A percentile compares a stretch with the other conserved stretches of the same genome.
Evolutionary conservation across 1,284 basidiomycete genomes (phyloP).

Genomic region (Tylopilus sp.): DNA sequence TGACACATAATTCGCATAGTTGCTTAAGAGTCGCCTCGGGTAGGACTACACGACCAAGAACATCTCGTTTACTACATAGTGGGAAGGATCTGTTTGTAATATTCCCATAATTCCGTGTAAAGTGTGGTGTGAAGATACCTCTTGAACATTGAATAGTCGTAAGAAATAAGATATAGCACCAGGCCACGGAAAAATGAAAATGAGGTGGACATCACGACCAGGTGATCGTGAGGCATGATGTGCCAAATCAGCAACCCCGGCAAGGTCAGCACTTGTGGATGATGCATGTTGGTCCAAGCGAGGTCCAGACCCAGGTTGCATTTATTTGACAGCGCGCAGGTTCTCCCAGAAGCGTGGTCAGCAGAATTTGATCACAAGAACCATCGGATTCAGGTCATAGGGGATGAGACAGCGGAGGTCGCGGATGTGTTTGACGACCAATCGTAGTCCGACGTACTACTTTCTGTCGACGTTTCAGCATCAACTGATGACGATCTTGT

Average conservation of each 20-base stretch:
- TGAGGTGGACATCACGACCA: neutral
- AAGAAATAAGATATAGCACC: no score
- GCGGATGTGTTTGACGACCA: neutral
- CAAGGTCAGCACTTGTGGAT: neutral
- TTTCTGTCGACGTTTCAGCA: neutral
- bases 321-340: neutral
- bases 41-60: neutral
- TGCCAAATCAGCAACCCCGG: neutral
- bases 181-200: neutral
- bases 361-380: neutral
- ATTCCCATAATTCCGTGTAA: neutral
- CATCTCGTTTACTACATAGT: neutral
- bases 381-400: neutral
- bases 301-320: no score
- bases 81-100: neutral
- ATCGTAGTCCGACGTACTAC: neutral
- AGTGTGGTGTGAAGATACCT: neutral
- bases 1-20: no score
- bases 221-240: neutral
- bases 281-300: neutral
- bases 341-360: neutral
- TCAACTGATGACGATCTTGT: neutral
- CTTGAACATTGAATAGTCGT: neutral
- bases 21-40: conserved; percentile 54
- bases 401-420: neutral